phyloP scores from a whole-genome alignment of 2,329 filamentous ascomycete species.

The Fusarium redolens region DNA sequence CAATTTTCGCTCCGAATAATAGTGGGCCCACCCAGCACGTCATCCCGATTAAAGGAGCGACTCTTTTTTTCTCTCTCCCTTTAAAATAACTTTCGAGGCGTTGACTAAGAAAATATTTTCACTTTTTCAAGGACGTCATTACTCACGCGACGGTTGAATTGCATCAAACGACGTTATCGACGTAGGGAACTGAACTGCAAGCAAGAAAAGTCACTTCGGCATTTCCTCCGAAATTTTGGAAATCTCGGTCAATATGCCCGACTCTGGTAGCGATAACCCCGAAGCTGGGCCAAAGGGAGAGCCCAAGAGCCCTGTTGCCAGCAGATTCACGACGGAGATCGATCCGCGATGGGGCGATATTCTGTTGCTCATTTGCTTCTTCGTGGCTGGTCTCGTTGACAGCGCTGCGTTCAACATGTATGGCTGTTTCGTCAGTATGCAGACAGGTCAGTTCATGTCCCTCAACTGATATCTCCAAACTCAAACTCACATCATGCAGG shows the following conservation, averaged over 20 bases:
- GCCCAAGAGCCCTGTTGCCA: not conserved
- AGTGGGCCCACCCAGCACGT: slow-evolving; percentile 20
- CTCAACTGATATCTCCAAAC: not conserved
- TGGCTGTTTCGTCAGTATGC: slow-evolving; percentile 47
- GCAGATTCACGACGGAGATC: slow-evolving; percentile 36
- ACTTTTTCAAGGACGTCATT: slow-evolving; percentile 2
- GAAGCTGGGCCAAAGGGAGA: slow-evolving; percentile 28
- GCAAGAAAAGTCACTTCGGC: not conserved
- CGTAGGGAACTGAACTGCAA: not conserved
- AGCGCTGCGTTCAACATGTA: slow-evolving; percentile 47
- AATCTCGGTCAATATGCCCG: slow-evolving; percentile 20
- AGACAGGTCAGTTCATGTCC: slow-evolving; percentile 36
- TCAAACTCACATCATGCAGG: slow-evolving; percentile 16
- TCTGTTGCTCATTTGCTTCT: slow-evolving; percentile 41
- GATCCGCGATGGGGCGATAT: slow-evolving; percentile 41
- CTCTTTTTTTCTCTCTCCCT: slow-evolving; percentile 1
- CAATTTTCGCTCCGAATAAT: slow-evolving; percentile 4
- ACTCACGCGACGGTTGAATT: not conserved
- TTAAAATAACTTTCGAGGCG: slow-evolving; percentile 2
- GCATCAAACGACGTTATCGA: not conserved
- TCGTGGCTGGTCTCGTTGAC: slow-evolving; percentile 43
- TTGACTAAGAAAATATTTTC: not conserved
- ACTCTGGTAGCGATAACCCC: slow-evolving; percentile 30
- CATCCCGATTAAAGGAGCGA: slow-evolving; percentile 25
- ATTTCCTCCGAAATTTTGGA: not conserved